These are phyloP conservation scores for Aspergillus incahuasiensis DNA, from an alignment of 495 filamentous ascomycete genomes.

Conservation along the genomic window DNA sequence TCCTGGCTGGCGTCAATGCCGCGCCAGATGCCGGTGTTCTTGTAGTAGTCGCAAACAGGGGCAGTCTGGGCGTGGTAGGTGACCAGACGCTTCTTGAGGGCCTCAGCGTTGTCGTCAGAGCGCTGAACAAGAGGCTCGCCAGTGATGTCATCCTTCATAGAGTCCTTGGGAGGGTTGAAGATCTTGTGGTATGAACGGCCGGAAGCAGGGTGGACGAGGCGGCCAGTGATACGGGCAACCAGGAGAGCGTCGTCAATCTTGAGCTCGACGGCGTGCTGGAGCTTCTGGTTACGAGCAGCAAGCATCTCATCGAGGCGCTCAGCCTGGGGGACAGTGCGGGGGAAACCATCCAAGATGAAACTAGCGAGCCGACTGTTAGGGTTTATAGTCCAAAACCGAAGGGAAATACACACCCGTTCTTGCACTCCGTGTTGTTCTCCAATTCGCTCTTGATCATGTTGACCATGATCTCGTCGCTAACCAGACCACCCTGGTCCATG, in stretches of 20 bases:
- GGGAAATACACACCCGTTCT: constrained; percentile 62
- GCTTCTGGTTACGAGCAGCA: constrained; percentile 59
- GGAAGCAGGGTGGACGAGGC: constrained; percentile 89
- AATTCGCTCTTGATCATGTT: constrained; percentile 99
- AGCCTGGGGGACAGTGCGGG: constrained; percentile 90
- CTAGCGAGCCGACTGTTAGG: constrained; percentile 41
- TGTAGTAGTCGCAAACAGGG: constrained; percentile 92
- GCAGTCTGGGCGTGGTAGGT: constrained; percentile 94
- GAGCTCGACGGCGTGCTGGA: constrained; percentile 92
- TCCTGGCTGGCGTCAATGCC: constrained; percentile 95
- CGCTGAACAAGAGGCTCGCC: constrained; percentile 96
- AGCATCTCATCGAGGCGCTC: constrained; percentile 95
- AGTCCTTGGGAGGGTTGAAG: constrained; percentile 95
- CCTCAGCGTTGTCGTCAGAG: constrained; percentile 95
- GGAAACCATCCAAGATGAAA: constrained; percentile 99
- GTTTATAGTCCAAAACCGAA: not conserved
- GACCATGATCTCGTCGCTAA: constrained; percentile 98
- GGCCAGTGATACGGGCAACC: constrained; percentile 93
- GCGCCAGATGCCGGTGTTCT: constrained; percentile 94
- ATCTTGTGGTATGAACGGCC: constrained; percentile 95
- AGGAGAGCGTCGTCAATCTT: constrained; percentile 93
- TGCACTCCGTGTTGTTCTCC: constrained; percentile 89
- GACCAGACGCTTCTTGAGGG: constrained; percentile 86
- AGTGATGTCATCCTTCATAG: constrained; percentile 95
- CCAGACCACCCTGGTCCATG: constrained; percentile 96